Conservation (phyloP, 352 stramenopile genomes). For the Globisporangium radiosum region DNA sequence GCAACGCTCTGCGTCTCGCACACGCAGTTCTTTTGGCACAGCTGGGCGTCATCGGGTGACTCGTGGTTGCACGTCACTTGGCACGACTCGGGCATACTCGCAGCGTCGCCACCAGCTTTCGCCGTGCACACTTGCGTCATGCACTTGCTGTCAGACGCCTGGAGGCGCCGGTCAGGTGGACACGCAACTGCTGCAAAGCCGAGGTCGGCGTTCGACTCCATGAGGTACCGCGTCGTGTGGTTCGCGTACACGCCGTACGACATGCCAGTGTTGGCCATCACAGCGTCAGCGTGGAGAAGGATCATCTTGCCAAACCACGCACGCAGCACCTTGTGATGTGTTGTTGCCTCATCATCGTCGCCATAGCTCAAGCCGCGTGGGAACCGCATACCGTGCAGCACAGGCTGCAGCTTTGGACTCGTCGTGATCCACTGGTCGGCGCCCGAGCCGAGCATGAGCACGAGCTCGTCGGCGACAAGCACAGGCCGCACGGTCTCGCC, state of each 20-base stretch:
- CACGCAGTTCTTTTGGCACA: constrained; percentile 38
- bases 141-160: constrained; percentile 43
- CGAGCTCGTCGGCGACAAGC: constrained; percentile 60
- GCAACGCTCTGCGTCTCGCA: constrained; percentile 22
- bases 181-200: constrained; percentile 39
- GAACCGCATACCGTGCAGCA: constrained; percentile 74
- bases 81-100: constrained; percentile 32
- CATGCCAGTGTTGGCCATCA: constrained; percentile 53
- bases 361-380: constrained; percentile 36
- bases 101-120: constrained; percentile 22
- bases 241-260: constrained; percentile 50
- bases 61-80: constrained; percentile 59
- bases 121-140: constrained; percentile 32
- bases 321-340: constrained; percentile 33
- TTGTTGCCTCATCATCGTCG: constrained; percentile 7
- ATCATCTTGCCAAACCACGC: constrained; percentile 73
- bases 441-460: constrained; percentile 76
- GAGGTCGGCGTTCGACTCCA: constrained; percentile 27
- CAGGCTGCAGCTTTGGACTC: constrained; percentile 38
- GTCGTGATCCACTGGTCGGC: constrained; percentile 71
- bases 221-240: constrained; percentile 42
- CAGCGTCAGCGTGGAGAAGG: constrained; percentile 29
- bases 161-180: constrained; percentile 32
- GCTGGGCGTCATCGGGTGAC: constrained; percentile 19
- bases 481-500: constrained; percentile 53